phyloP scores from a whole-genome alignment of 139 green algal species.

The Volvox africanus region DNA sequence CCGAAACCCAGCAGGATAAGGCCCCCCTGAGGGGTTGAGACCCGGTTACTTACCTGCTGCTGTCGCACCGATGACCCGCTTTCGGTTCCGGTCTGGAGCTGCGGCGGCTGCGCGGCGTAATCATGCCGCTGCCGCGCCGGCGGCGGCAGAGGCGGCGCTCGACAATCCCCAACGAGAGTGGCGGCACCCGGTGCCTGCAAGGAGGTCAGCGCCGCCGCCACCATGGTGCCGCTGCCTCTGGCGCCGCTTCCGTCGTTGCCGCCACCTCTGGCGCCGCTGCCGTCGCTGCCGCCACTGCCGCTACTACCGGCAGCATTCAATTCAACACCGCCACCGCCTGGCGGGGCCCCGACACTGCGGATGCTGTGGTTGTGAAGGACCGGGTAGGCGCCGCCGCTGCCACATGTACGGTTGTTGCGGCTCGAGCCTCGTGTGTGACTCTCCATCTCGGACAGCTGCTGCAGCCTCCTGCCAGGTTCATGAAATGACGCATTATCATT shows the following conservation, averaged over 20 bases:
- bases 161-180: not conserved
- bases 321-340: not conserved
- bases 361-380: not conserved
- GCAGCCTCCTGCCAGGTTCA: slow-evolving; percentile 1
- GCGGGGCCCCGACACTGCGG: not conserved
- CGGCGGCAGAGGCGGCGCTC: not conserved
- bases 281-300: not conserved
- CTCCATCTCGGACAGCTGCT: not conserved
- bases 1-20: too few species aligned
- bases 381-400: not conserved
- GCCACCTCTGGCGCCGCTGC: not conserved
- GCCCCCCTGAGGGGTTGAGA: too few species aligned
- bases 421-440: not conserved
- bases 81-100: too few species aligned
- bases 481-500: too few species aligned
- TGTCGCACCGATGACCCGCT: too few species aligned
- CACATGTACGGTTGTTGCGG: not conserved
- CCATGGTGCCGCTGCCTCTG: not conserved
- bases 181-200: not conserved
- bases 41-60: too few species aligned
- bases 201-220: too few species aligned
- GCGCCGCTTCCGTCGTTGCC: not conserved
- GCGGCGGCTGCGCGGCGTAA: too few species aligned
- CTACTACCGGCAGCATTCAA: not conserved
- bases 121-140: too few species aligned